Evolutionary conservation across 345 rosid genomes (phyloP).

Genomic region (Cardamine resedifolia): DNA sequence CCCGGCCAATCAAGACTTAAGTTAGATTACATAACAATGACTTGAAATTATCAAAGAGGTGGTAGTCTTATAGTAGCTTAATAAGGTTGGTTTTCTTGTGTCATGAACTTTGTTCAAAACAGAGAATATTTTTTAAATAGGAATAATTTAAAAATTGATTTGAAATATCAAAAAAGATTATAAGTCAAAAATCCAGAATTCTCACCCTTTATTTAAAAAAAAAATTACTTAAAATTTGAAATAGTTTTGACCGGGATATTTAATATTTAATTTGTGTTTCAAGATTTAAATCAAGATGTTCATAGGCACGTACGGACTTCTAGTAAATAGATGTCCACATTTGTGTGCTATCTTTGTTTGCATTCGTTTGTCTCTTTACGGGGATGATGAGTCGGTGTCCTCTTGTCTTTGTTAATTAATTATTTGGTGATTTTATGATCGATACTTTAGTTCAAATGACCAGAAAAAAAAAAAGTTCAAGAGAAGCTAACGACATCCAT

Average conservation of each 20-base stretch:
- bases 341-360: conserved; percentile 41
- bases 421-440: conserved; percentile 3
- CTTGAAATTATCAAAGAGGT: too few species aligned
- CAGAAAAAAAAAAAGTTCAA: background rate
- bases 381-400: conserved; percentile 31
- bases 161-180: too few species aligned
- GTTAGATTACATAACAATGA: background rate
- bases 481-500: background rate
- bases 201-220: too few species aligned
- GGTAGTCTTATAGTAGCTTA: too few species aligned
- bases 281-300: conserved; percentile 2
- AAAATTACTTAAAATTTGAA: background rate
- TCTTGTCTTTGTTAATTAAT: conserved; percentile 10
- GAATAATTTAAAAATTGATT: too few species aligned
- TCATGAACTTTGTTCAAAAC: too few species aligned
- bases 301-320: conserved; percentile 20
- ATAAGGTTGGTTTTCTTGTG: too few species aligned
- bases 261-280: background rate
- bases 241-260: background rate
- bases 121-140: too few species aligned
- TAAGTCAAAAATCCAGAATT: too few species aligned
- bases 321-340: conserved; percentile 17
- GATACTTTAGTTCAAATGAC: background rate
- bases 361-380: conserved; percentile 31
- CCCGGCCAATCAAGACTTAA: background rate